Percentiles rank a stretch among this genome's conserved stretches.
Evolutionary conservation across 352 stramenopile genomes (phyloP).

Genomic region (Pythium scleroteichum): DNA sequence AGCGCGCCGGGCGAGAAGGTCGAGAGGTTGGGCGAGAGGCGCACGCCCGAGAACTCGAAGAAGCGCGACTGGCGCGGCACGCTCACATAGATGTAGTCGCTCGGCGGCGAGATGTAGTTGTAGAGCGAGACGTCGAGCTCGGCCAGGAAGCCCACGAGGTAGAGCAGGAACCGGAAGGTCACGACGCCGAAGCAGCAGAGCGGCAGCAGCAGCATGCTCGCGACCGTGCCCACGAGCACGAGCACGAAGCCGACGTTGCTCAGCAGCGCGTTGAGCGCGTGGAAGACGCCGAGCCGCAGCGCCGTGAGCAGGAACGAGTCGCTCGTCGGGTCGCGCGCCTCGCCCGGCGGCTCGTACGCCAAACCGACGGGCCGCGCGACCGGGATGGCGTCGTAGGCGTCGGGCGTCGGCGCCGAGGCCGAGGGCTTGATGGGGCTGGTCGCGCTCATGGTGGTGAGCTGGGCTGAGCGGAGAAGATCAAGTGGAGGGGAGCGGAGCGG

Average conservation of each 20-base stretch:
- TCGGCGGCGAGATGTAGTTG: conserved; percentile 61
- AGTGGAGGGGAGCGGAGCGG: neutral
- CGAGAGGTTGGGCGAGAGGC: conserved; percentile 50
- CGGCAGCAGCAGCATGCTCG: conserved; percentile 47
- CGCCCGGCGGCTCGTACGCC: conserved; percentile 11
- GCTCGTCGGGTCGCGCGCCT: neutral
- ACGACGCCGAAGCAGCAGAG: conserved; percentile 59
- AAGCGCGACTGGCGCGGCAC: conserved; percentile 33
- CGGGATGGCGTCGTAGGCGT: conserved; percentile 24
- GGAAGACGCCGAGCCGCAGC: conserved; percentile 60
- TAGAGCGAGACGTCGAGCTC: conserved; percentile 58
- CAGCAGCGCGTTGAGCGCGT: conserved; percentile 56
- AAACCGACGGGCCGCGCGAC: conserved; percentile 26
- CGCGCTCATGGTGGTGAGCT: conserved; percentile 12
- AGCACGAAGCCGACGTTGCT: conserved; percentile 44
- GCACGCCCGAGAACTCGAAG: conserved; percentile 46
- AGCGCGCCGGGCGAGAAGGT: conserved; percentile 44
- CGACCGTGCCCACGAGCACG: conserved; percentile 35
- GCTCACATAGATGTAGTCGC: conserved; percentile 52
- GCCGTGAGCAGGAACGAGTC: conserved; percentile 37
- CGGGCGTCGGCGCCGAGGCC: conserved; percentile 10
- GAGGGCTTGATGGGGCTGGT: conserved; percentile 30
- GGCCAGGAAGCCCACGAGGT: conserved; percentile 49
- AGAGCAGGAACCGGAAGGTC: conserved; percentile 55
- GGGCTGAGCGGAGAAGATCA: conserved; percentile 7